Evolutionary conservation across 495 filamentous ascomycete genomes (phyloP), one percentile per base, ranked within the genome.

Genomic region (Letharia lupina): DNA sequence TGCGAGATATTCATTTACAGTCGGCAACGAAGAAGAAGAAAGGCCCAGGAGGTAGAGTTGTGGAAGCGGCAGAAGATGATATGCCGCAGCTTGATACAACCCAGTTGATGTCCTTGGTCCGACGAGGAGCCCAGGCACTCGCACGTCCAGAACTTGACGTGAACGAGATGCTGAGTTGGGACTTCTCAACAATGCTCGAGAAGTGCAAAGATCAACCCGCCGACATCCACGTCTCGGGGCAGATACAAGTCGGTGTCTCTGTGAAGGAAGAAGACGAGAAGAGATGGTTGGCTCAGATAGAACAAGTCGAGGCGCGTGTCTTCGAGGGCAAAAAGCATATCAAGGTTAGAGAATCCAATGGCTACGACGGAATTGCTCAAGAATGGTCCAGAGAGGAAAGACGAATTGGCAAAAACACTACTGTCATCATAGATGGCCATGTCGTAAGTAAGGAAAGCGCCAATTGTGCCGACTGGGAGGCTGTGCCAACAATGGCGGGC

Each of bases 391-490:
- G 79, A 33, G 77, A 75, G 41, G 77, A 81, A 50, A 75, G 85
- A 2, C 75, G 86, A 13, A 74, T 80, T 16, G 83, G 81, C 31
- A 87, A 87, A 72, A 81, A 85, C 61, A 81, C 81, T 7, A 84
- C 82, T 0, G 81, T 87, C 54, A 82, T 84, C 74, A 72, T 87
- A 23, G 81, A 84, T 66, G 86, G 85, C 8, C 86, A 78, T 68
- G 79, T 79, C 2, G 79, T 88, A n/a, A 79, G 75, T 35, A 88
- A 87, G 65, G 81, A 86, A 62, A 85, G 82, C 23, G 70, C 86
- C 52, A 73, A 70, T 37, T 83, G 84, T 69, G 76, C 67, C 9
- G 72, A 80, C 59, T 84, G 83, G 80, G 82, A 85, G 68, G 82
- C 84, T 35, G 78, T 86, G 3, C 81, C 83, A 5, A 86, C 84